Evolutionary conservation across 108 stramenopile species (phyloP), one percentile per base, ranked within the genome.

Genomic region (Nitzschia sp.): DNA sequence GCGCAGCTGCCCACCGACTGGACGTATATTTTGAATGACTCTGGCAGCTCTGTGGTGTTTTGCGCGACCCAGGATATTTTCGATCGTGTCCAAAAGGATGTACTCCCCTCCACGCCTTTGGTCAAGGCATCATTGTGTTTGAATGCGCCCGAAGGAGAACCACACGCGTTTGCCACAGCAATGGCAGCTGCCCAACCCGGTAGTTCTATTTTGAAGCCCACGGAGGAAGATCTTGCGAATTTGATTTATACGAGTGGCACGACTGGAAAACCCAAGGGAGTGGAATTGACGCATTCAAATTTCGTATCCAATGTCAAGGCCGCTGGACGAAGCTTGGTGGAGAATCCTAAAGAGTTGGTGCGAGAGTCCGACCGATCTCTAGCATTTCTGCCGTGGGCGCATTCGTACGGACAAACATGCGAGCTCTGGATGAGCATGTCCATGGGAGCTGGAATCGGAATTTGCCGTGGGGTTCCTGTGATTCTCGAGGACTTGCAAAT

Each of bases 221-320:
- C 80, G 15, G 81, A 83, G 3, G 89, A 94, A 13, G 96, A 97
- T 80, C 80, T 98, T 25, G 92, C 93, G 8, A 88, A 90, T 69
- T 72, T 98, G 31, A 97, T 98, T 63, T 98, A 98, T 81, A 98
- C 98, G 0, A 84, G 81, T 36, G 98, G 98, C 2, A 98, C 98
- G 0, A 98, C 98, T 13, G 96, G 96, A 17, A 88, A 69, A 17
- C 75, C 75, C 2, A 76, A 76, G 46, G 68, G 68, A 19, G 97
- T 98, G 17, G 92, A 95, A 68, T 77, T 98, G 41, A 89, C 92
- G 9, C 96, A 98, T 77, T 53, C 66, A 35, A 97, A 97, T 80
- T 85, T 87, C 63, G 74, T 85, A 4, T 83, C 86, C 33, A 97
- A 96, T 67, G 85, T 95, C 56, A 79, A 80, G 44, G 85, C 81